These are phyloP conservation scores for Parafenestella ontariensis DNA, from an alignment of 2,329 filamentous ascomycete species.

Conservation along the genomic window DNA sequence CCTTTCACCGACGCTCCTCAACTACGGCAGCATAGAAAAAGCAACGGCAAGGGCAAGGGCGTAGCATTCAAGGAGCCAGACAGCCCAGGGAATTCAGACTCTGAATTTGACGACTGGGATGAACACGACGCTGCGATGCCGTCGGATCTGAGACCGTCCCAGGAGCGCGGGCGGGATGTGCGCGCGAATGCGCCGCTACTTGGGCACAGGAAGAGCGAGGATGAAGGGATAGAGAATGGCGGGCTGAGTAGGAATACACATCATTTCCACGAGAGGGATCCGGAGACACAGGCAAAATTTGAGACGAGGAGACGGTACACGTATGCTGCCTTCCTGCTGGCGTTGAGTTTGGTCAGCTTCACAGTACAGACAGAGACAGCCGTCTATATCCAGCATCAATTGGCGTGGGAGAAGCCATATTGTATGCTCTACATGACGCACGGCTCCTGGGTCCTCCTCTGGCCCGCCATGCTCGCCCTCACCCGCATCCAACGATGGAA, in stretches of 20 bases:
- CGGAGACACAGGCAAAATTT: constrained; percentile 67
- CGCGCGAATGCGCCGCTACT: constrained; percentile 62
- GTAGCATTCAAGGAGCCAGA: constrained; percentile 24
- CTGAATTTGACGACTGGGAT: constrained; percentile 56
- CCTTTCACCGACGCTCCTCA: constrained; percentile 30
- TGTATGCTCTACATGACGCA: constrained; percentile 99
- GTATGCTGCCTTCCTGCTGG: constrained; percentile 83
- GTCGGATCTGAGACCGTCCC: constrained; percentile 56
- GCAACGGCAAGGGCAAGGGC: constrained; percentile 7
- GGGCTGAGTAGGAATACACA: constrained; percentile 63
- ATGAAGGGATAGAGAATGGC: constrained; percentile 48
- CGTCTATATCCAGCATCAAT: constrained; percentile 88
- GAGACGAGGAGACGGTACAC: constrained; percentile 84
- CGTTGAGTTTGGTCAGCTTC: constrained; percentile 84
- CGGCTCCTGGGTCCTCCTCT: constrained; percentile 89
- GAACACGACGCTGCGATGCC: constrained; percentile 56
- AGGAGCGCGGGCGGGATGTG: constrained; percentile 48
- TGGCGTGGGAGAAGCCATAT: constrained; percentile 98
- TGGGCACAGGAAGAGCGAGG: constrained; percentile 46
- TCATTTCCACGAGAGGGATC: constrained; percentile 75
- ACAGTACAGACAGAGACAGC: constrained; percentile 95
- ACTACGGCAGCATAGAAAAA: constrained; percentile 6
- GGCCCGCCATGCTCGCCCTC: constrained; percentile 82
- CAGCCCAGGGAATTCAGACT: constrained; percentile 34
- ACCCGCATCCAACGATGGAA: constrained; percentile 80